A percentile compares a stretch with the other conserved stretches of the same genome.
phyloP scores from a whole-genome alignment of 2,329 filamentous ascomycete genomes.

The Pezicula rhizophila region DNA sequence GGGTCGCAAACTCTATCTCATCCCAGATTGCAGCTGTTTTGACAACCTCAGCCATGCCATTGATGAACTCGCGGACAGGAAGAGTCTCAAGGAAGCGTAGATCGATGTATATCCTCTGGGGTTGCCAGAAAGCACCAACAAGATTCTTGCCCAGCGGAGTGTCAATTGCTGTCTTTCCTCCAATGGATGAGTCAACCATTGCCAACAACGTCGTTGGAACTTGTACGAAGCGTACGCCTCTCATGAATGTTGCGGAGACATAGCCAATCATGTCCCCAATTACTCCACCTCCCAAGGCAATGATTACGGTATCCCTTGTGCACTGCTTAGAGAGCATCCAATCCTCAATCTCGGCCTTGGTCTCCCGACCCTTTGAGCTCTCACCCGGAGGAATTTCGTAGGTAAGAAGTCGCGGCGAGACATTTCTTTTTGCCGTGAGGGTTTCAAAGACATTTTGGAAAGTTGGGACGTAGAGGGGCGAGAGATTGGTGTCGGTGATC shows the following conservation, averaged over 20 bases:
- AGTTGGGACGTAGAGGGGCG: conserved; percentile 68
- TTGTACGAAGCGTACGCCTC: conserved; percentile 91
- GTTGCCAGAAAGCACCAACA: conserved; percentile 95
- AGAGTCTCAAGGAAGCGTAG: conserved; percentile 85
- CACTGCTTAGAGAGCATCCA: conserved; percentile 93
- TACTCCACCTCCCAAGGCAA: conserved; percentile 90
- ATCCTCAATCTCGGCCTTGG: conserved; percentile 93
- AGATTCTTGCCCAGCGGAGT: conserved; percentile 94
- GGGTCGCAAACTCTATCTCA: conserved; percentile 73
- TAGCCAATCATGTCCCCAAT: conserved; percentile 98
- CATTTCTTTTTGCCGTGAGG: conserved; percentile 30
- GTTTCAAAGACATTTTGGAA: conserved; percentile 64
- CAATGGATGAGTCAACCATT: conserved; percentile 98
- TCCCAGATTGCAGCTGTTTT: conserved; percentile 98
- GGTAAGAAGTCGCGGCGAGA: conserved; percentile 65
- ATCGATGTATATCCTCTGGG: conserved; percentile 89
- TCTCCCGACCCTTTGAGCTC: conserved; percentile 86
- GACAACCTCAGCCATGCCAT: conserved; percentile 97
- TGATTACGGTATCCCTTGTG: conserved; percentile 88
- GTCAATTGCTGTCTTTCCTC: conserved; percentile 97
- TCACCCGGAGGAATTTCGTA: conserved; percentile 88
- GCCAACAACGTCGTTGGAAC: conserved; percentile 90
- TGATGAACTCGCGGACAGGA: conserved; percentile 88
- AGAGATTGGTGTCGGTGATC: conserved; percentile 92
- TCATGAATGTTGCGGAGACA: conserved; percentile 97